These are phyloP conservation scores for Trypanosoma platydactyli DNA, from an alignment of 208 protist genomes.

Conservation along the genomic window DNA sequence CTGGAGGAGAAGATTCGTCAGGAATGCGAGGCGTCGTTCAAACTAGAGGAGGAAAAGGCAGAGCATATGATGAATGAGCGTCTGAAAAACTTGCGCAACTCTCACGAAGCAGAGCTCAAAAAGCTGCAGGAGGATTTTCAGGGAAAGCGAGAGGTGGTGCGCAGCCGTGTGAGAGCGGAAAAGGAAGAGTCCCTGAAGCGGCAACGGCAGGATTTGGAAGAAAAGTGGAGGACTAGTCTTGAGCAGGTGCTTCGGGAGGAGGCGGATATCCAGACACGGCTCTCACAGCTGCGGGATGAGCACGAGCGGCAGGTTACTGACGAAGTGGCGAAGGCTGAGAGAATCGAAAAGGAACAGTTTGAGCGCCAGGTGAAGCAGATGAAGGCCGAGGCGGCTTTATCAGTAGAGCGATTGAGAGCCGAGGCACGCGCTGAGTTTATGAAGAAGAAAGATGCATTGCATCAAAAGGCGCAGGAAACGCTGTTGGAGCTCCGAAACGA, in stretches of 20 bases:
- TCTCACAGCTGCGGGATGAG: slow-evolving; percentile 31
- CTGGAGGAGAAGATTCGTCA: slow-evolving; percentile 69
- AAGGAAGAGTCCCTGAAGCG: slow-evolving; percentile 28
- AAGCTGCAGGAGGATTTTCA: slow-evolving; percentile 38
- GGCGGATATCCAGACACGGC: slow-evolving; percentile 34
- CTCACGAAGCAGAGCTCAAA: slow-evolving; percentile 48
- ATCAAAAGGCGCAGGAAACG: slow-evolving; percentile 16
- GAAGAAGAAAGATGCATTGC: slow-evolving; percentile 24
- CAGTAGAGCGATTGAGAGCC: slow-evolving; percentile 12
- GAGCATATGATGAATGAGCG: slow-evolving; percentile 36
- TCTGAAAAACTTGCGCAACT: slow-evolving; percentile 38
- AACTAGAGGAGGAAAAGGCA: slow-evolving; percentile 45
- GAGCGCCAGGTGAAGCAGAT: slow-evolving; percentile 13
- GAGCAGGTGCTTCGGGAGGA: slow-evolving; percentile 38
- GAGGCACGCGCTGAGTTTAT: slow-evolving; percentile 14
- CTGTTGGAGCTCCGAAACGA: slow-evolving; percentile 21
- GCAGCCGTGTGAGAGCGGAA: slow-evolving; percentile 14
- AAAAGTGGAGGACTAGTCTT: slow-evolving; percentile 41
- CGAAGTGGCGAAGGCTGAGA: slow-evolving; percentile 30
- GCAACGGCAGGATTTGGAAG: slow-evolving; percentile 37
- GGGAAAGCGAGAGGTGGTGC: slow-evolving; percentile 29
- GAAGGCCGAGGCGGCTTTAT: background rate
- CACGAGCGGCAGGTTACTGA: slow-evolving; percentile 13
- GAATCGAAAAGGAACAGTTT: slow-evolving; percentile 27
- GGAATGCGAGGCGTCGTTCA: slow-evolving; percentile 45